Conservation (phyloP, 148 eudicot genomes). For the Camellia lanceoleosa region DNA sequence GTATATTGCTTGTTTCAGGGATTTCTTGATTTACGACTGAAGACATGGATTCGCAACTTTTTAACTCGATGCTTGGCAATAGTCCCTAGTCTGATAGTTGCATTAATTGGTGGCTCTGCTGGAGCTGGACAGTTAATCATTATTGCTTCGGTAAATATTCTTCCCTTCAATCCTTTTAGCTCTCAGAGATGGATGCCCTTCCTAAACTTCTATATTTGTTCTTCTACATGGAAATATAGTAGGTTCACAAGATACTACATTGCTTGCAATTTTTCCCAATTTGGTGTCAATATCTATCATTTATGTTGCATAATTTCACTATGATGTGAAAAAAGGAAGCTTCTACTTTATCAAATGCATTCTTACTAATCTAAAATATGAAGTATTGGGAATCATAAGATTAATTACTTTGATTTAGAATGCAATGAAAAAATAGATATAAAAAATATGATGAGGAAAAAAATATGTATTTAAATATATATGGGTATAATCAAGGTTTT, state of each 20-base stretch:
- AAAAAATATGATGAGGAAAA: no score
- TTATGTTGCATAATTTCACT: background rate
- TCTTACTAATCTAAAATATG: no score
- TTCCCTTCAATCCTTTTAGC: background rate
- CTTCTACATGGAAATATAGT: background rate
- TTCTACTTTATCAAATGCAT: background rate
- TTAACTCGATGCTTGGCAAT: slow-evolving; percentile 93
- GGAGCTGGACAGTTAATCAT: slow-evolving; percentile 96
- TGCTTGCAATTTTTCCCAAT: background rate
- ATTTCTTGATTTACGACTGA: slow-evolving; percentile 79
- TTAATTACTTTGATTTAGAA: no score
- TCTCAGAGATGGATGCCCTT: background rate
- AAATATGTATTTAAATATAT: no score
- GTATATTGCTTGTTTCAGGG: slow-evolving; percentile 47
- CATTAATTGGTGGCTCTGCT: slow-evolving; percentile 79
- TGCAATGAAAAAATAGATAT: no score
- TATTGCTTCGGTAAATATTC: slow-evolving; percentile 70
- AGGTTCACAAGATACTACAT: background rate
- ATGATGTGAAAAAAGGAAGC: background rate
- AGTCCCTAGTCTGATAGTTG: slow-evolving; percentile 87
- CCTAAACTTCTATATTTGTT: background rate
- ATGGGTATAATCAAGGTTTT: no score
- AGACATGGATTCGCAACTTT: slow-evolving; percentile 87
- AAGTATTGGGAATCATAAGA: no score
- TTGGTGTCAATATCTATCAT: background rate